Evolutionary conservation across 1,139 yeast genomes (phyloP).

Genomic region (Casaregolazyma lundiana): DNA sequence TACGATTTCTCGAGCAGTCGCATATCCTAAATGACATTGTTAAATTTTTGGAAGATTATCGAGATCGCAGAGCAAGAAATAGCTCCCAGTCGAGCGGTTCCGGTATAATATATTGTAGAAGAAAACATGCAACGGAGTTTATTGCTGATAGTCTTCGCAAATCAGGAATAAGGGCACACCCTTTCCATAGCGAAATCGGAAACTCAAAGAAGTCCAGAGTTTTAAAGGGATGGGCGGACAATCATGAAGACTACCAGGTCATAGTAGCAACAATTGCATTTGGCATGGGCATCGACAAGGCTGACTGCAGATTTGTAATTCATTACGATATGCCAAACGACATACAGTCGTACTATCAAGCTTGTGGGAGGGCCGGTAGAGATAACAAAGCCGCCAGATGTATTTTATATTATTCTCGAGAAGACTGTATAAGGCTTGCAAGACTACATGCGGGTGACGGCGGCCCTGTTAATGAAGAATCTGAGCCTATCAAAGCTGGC

Average conservation of each 20-base stretch:
- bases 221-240: conserved; percentile 79
- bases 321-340: conserved; percentile 82
- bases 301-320: conserved; percentile 82
- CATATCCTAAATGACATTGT: conserved; percentile 40
- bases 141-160: conserved; percentile 58
- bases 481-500: background rate
- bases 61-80: conserved; percentile 35
- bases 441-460: conserved; percentile 30
- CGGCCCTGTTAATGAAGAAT: background rate
- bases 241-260: conserved; percentile 40
- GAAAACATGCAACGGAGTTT: conserved; percentile 82
- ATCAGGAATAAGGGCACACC: conserved; percentile 63
- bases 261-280: conserved; percentile 80
- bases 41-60: conserved; percentile 57
- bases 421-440: conserved; percentile 47
- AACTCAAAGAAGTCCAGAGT: conserved; percentile 65
- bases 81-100: conserved; percentile 34
- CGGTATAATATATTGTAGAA: conserved; percentile 92
- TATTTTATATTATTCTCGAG: conserved; percentile 55
- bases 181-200: conserved; percentile 91
- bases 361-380: conserved; percentile 93
- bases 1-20: conserved; percentile 52
- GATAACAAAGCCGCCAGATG: conserved; percentile 79
- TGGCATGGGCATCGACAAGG: conserved; percentile 96
- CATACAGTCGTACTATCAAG: conserved; percentile 87